Percentiles rank a stretch among this genome's conserved stretches.
Conservation (phyloP, 73 alveolate genomes). For the Uronychia binucleata region DNA sequence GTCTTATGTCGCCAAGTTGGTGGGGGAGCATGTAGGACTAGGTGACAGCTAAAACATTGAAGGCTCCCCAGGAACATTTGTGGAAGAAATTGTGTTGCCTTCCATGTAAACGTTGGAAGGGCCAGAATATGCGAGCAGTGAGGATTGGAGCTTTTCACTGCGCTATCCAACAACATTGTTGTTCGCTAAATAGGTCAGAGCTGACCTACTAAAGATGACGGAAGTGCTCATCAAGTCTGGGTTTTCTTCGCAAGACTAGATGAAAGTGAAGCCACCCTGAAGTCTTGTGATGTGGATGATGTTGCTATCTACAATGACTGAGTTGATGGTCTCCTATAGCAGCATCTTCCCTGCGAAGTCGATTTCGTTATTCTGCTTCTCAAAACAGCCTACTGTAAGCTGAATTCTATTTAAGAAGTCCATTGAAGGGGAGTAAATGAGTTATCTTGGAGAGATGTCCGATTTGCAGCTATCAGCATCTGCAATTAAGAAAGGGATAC, state of each 20-base stretch:
- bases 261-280: neutral
- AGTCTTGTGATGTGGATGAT: neutral
- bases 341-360: neutral
- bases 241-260: neutral
- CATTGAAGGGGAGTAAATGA: neutral
- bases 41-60: neutral
- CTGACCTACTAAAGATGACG: no score
- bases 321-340: neutral
- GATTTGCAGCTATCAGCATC: neutral
- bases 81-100: neutral
- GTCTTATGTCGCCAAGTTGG: neutral
- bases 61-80: neutral
- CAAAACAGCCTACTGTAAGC: neutral
- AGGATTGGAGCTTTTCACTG: neutral
- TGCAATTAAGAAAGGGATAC: neutral
- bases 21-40: neutral
- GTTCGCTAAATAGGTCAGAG: no score
- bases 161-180: neutral
- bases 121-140: neutral
- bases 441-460: neutral
- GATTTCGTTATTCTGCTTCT: neutral
- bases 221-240: neutral
- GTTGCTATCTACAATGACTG: neutral
- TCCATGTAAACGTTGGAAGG: neutral
- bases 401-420: neutral